Evolutionary conservation across 2,329 filamentous ascomycete species (phyloP).

Genomic region (Apiospora hydei): DNA sequence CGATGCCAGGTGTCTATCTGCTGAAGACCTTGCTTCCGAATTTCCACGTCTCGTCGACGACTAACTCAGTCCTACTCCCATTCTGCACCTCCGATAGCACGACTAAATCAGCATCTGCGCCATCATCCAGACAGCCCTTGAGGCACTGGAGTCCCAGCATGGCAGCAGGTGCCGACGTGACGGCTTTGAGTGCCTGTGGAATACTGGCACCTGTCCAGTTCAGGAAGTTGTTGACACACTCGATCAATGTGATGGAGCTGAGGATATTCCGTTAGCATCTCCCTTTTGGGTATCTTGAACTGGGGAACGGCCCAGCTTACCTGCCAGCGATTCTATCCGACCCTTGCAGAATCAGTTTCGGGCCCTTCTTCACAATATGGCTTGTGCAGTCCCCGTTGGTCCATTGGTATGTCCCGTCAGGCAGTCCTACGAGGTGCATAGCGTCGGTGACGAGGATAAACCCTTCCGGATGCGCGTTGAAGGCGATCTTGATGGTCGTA

Average conservation of each 20-base stretch:
- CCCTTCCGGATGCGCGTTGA: constrained; percentile 82
- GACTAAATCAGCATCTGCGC: constrained; percentile 73
- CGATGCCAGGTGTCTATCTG: constrained; percentile 8
- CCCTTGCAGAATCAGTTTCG: constrained; percentile 77
- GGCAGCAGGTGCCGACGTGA: constrained; percentile 77
- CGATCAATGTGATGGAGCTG: constrained; percentile 75
- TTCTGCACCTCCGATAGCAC: constrained; percentile 65
- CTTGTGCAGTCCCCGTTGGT: constrained; percentile 72
- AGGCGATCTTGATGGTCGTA: constrained; percentile 88
- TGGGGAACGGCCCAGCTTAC: constrained; percentile 49
- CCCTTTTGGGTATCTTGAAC: background rate
- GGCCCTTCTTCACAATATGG: constrained; percentile 73
- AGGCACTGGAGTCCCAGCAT: constrained; percentile 73
- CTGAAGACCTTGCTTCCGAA: constrained; percentile 66
- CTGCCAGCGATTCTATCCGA: constrained; percentile 81
- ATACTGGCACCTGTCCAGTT: constrained; percentile 75
- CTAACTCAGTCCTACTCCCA: constrained; percentile 57
- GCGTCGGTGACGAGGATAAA: constrained; percentile 92
- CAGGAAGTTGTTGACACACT: constrained; percentile 84
- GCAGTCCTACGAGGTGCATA: constrained; percentile 85
- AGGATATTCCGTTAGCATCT: background rate
- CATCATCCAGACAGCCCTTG: constrained; percentile 72
- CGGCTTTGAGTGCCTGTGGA: constrained; percentile 72
- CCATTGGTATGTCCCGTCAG: constrained; percentile 86
- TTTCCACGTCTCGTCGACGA: constrained; percentile 82